Evolutionary conservation across 345 rosid genomes (phyloP), one percentile per base, ranked within the genome.

Genomic region (Pistacia vera): DNA sequence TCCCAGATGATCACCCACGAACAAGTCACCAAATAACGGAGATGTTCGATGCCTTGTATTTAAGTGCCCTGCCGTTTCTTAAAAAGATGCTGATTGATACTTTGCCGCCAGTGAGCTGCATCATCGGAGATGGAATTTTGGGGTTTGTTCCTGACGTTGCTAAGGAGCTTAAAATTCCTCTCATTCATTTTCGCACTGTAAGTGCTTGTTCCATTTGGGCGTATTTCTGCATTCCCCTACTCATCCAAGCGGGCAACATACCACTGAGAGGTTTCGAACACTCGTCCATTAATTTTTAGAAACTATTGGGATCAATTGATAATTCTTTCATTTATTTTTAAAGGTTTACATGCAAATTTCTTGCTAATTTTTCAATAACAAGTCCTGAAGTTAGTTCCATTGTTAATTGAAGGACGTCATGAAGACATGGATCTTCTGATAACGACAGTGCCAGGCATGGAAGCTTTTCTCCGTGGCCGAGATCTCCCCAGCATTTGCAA

Each of bases 401-500:
- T 48, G 25, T 25, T 25, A 25, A 25, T 1, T 25, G 11, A 48
- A 0, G 69, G 2, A 70, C 25, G 25, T 25, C 25, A 74, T 5
- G 63, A 70, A 64, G 71, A 78, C 48, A 62, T 67, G 85, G 79
- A 81, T 72, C n/a, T 69, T 11, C 38, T 41, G 51, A 71, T 79
- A 59, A 76, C 33, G 41, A 72, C 3, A 0, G 70, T 78, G 0
- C 82, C 77, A 1, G 86, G 83, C 14, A 81, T 76, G 85, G 86
- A 85, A 68, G 67, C 56, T 5, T 83, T 80, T 17, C 80, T 85
- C 4, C 28, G 86, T n/a, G 22, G 61, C 25, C 49, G 81, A 68
- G 90, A 85, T 79, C 86, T 86, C 38, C 88, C 88, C 0, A 63
- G 84, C 60, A 78, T 74, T 20, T 85, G 86, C 71, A 66, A 71